Evolutionary conservation across 2,329 filamentous ascomycete genomes (phyloP), one percentile per base, ranked within the genome.

Genomic region (Xylariaceae sp.): DNA sequence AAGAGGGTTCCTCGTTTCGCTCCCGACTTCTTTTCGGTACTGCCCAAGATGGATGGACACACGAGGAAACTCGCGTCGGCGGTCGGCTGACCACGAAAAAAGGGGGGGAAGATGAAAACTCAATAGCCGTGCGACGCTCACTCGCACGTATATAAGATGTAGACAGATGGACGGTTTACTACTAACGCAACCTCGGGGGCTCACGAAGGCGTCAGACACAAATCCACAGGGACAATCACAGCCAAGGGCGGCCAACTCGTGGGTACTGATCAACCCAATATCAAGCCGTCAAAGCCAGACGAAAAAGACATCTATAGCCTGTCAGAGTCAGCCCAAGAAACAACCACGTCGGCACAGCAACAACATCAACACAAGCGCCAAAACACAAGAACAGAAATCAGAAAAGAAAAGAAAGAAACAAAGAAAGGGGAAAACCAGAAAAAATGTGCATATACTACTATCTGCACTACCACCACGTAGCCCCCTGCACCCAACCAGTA

Each of bases 391-490:
- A 26, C 12, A 16, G 15, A 29, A 6, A n/a, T 22, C 40, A 22
- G 3, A 10, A 34, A 10, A 16, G 36, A 34, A 34, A 10, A 34
- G 32, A 34, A 13, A 15, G 32, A 4, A 34, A 34, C 3, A 34
- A 10, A 16, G 19, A 43, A n/a, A 43, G 15, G n/a, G 36, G 2
- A 9, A 29, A 22, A 13, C 12, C 49, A 39, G 42, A 37, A 19
- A 47, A 29, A 32, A 81, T 81, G 79, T 80, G 78, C 60, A 73
- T 70, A 55, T 75, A 74, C 66, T 74, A 76, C 57, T 76, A 76
- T 61, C 68, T 78, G 40, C 77, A 80, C 61, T 73, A 78, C 63
- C 78, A 81, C 62, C 78, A 79, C 59, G 60, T 73, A 29, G 63
- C 69, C 21, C 73, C 76, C 5, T 79, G 76, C 60, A 59, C 59